Base-by-base conservation (phyloP, 331 rosid genomes). In the Ulmus americana region DNA sequence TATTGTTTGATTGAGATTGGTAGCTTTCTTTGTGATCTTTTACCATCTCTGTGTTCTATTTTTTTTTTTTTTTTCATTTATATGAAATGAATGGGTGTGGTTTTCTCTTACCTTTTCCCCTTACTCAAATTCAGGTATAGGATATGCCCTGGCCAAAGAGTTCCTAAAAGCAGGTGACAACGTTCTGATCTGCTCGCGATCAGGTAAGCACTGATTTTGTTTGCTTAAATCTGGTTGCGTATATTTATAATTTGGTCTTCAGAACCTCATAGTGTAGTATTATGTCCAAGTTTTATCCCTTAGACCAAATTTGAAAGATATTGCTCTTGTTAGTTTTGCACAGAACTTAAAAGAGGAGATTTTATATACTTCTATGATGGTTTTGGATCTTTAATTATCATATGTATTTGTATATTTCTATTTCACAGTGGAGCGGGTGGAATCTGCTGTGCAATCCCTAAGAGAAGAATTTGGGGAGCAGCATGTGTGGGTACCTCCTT, bases 401-500 rank as follows among this genome's bases (percentile, higher is more conserved):
- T 28, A 28, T 28, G 35, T 28, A 11, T 65, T 65, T 74, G 1
- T 66, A 14, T 50, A 1, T 61, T 28, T 65, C 70, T 67, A 41
- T 58, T 35, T 74, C 55, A 16, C 77, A 91, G 96, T 65, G 64
- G 87, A 88, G 67, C 78, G 86, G 72, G 95, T 91, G 47, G 81
- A 85, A 65, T 71, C 83, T 71, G 77, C 86, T 71, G 86, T 88
- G 39, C 82, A 71, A 73, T 65, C 67, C 69, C 77, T 88, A 64
- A 77, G 71, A 71, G 80, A 54, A 71, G 96, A 91, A 69, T 88
- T 76, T 61, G 90, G 94, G 77, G 90, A 86, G 94, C 97, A 86
- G 83, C 87, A 70, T 83, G 91, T 86, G 88, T 92, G 98, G 98
- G 96, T 89, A 86, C 83, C 94, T 70, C 83, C 85, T 70, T 77